Evolutionary conservation across 495 filamentous ascomycete species (phyloP).

Genomic region (Penicillium bovifimosum): DNA sequence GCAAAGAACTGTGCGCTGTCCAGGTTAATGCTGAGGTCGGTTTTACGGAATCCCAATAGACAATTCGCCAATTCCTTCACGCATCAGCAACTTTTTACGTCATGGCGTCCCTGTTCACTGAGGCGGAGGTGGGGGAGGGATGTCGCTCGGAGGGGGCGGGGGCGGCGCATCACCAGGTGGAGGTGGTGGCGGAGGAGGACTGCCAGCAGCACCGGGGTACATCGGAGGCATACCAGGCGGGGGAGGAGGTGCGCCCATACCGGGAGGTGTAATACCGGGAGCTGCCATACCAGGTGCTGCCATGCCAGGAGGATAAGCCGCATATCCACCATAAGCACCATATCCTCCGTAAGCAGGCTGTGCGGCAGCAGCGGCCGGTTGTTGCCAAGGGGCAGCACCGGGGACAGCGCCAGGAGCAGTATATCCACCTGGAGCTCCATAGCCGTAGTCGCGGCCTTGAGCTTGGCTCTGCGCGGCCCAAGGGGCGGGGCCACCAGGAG

Average conservation of each 20-base stretch:
- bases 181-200: slow-evolving; percentile 48
- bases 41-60: neutral
- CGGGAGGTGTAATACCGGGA: slow-evolving; percentile 41
- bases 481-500: slow-evolving; percentile 33
- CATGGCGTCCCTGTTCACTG: neutral
- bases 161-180: slow-evolving; percentile 60
- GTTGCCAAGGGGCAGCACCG: slow-evolving; percentile 60
- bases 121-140: slow-evolving; percentile 66
- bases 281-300: slow-evolving; percentile 58
- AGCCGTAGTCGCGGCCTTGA: slow-evolving; percentile 31
- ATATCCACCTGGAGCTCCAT: slow-evolving; percentile 34
- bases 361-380: slow-evolving; percentile 50
- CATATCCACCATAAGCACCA: slow-evolving; percentile 39
- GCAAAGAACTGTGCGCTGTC: neutral
- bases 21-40: neutral
- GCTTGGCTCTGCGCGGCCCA: slow-evolving; percentile 35
- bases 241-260: slow-evolving; percentile 59
- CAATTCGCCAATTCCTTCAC: neutral
- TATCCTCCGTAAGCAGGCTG: slow-evolving; percentile 48
- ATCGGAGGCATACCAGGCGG: slow-evolving; percentile 66
- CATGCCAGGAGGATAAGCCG: slow-evolving; percentile 49
- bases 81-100: neutral
- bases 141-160: slow-evolving; percentile 60
- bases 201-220: slow-evolving; percentile 50
- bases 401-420: slow-evolving; percentile 23